Conservation (phyloP, 106 monocot species). For the Chionographis japonica region DNA sequence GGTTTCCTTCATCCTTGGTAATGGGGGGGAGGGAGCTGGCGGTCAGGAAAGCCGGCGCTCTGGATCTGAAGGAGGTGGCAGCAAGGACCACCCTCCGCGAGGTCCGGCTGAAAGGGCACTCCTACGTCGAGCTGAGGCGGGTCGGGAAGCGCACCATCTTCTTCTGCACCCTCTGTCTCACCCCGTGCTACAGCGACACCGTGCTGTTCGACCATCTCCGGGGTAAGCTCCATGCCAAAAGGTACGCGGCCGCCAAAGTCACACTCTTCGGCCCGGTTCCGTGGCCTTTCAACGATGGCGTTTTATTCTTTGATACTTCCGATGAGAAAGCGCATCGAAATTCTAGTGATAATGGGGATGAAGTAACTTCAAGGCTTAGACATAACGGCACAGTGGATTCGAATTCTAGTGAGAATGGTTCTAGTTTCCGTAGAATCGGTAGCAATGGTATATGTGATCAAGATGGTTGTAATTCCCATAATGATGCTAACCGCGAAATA, state of each 20-base stretch:
- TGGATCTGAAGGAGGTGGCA: slow-evolving; percentile 57
- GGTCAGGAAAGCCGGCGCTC: slow-evolving; percentile 11
- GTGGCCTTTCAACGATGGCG: slow-evolving; percentile 96
- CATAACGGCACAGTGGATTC: not conserved
- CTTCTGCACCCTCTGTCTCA: slow-evolving; percentile 89
- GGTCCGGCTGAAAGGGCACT: slow-evolving; percentile 54
- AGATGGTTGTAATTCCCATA: too few relatives aligned
- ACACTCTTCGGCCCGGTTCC: slow-evolving; percentile 68
- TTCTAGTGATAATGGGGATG: slow-evolving; percentile 10
- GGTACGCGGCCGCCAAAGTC: slow-evolving; percentile 50
- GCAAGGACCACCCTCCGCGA: slow-evolving; percentile 58
- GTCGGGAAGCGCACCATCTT: slow-evolving; percentile 66
- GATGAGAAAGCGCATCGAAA: slow-evolving; percentile 7
- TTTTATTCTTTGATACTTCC: slow-evolving; percentile 57
- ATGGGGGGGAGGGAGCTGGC: slow-evolving; percentile 58
- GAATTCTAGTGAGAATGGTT: not conserved
- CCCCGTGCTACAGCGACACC: slow-evolving; percentile 64
- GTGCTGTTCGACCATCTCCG: slow-evolving; percentile 70
- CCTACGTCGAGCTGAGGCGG: slow-evolving; percentile 68
- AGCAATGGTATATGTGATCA: not conserved
- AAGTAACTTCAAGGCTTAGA: slow-evolving; percentile 21
- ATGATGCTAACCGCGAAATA: not conserved
- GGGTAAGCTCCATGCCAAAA: slow-evolving; percentile 58
- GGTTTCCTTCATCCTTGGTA: not conserved
- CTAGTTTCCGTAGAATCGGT: not conserved